Conservation (phyloP, 176 grass and related monocot species). For the Zea luxurians region DNA sequence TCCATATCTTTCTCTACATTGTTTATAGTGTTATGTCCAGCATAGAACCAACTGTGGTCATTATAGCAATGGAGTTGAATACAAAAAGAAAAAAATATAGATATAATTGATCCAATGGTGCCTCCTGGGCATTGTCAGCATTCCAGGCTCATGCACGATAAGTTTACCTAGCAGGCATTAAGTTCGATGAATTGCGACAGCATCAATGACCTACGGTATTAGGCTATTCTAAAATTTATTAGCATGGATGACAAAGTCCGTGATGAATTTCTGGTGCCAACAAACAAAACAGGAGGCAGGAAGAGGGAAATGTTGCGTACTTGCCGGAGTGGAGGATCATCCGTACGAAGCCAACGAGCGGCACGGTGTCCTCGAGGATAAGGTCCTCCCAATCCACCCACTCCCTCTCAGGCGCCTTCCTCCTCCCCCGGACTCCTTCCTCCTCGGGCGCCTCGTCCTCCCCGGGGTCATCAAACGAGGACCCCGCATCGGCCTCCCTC, state of each 20-base stretch:
- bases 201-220: background rate
- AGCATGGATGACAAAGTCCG: background rate
- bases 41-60: background rate
- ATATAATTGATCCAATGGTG: background rate
- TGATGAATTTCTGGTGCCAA: background rate
- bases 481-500: conserved; percentile 19
- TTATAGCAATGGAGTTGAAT: background rate
- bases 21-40: background rate
- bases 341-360: conserved; percentile 81
- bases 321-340: conserved; percentile 99
- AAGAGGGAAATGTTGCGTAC: conserved; percentile 49
- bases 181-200: conserved; percentile 9
- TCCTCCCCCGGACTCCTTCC: conserved; percentile 4
- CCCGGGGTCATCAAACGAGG: background rate
- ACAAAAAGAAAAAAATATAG: background rate
- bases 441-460: conserved; percentile 23
- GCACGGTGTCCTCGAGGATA: conserved; percentile 95
- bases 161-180: background rate
- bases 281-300: background rate
- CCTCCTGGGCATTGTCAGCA: background rate
- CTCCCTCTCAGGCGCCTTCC: conserved; percentile 46
- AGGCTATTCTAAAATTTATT: background rate
- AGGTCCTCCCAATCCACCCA: conserved; percentile 93
- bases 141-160: background rate
- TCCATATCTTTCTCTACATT: background rate